phyloP scores from a whole-genome alignment of 2,329 filamentous ascomycete species.

The Seiridium unicorne region DNA sequence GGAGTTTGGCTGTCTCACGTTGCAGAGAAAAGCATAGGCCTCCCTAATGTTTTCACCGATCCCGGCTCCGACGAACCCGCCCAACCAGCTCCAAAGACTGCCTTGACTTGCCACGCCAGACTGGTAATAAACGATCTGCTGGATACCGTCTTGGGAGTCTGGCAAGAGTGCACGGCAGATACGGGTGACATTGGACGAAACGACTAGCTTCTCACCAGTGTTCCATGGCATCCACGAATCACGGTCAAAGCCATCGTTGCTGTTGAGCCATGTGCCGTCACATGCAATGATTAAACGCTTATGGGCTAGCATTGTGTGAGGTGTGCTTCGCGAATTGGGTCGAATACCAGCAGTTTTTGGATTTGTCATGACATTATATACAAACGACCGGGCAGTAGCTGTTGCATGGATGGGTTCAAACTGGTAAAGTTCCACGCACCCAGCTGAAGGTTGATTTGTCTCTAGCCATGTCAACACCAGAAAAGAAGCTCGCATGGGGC shows the following conservation, averaged over 20 bases:
- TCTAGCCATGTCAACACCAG: too few relatives aligned
- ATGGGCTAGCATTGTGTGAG: neutral
- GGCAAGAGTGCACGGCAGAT: constrained; percentile 1
- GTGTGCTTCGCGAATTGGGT: too few relatives aligned
- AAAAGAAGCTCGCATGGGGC: too few relatives aligned
- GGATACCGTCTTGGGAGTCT: neutral
- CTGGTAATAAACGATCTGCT: constrained; percentile 4
- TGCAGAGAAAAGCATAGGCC: constrained; percentile 2
- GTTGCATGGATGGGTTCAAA: too few relatives aligned
- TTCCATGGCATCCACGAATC: neutral
- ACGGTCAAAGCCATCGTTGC: neutral
- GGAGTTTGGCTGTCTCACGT: neutral
- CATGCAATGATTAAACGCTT: constrained; percentile 1
- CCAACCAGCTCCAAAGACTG: neutral
- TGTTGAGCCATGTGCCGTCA: constrained; percentile 3
- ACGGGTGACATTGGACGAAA: neutral
- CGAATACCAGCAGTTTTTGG: too few relatives aligned
- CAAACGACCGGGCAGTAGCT: too few relatives aligned
- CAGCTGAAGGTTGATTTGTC: too few relatives aligned
- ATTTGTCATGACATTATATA: too few relatives aligned
- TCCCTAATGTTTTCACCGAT: constrained; percentile 1
- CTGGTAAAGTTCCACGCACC: too few relatives aligned
- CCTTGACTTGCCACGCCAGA: neutral
- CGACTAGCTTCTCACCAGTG: neutral
- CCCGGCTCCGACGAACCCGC: neutral